Conservation (phyloP, 176 grass and related monocot genomes). For the Oryza rufipogon region DNA sequence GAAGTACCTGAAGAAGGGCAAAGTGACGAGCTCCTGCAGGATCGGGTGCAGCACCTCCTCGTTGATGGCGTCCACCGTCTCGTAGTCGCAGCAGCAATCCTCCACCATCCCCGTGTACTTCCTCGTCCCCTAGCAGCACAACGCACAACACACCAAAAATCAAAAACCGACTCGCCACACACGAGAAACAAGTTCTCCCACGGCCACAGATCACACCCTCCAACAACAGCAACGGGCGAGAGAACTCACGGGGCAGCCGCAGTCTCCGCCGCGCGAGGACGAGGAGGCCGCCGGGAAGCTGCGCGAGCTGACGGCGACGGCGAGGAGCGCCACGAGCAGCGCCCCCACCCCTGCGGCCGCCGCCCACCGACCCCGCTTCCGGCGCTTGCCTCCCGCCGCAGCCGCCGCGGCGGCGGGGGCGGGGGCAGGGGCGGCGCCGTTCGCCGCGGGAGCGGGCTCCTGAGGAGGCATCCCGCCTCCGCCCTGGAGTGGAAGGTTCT, state of each 20-base stretch:
- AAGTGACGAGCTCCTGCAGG: conserved; percentile 75
- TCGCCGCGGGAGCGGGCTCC: background rate
- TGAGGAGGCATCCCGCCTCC: conserved; percentile 34
- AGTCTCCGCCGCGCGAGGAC: conserved; percentile 34
- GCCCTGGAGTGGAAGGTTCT: conserved; percentile 30
- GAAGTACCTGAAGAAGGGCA: conserved; percentile 96
- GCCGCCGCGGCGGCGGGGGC: background rate
- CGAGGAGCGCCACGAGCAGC: conserved; percentile 64
- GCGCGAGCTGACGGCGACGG: conserved; percentile 56
- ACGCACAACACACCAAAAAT: conserved; percentile 8
- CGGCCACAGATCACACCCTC: background rate
- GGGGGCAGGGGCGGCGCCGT: background rate
- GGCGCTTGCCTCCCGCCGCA: background rate
- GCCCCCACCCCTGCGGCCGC: conserved; percentile 45
- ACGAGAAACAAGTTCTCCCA: background rate
- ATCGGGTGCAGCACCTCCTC: conserved; percentile 73
- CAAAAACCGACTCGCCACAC: background rate
- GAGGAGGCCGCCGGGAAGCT: conserved; percentile 46
- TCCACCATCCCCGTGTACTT: conserved; percentile 89
- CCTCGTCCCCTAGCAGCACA: conserved; percentile 43
- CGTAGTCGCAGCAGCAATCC: conserved; percentile 90
- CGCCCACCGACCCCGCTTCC: conserved; percentile 34
- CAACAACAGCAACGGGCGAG: background rate
- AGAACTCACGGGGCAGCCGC: conserved; percentile 60
- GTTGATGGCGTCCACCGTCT: conserved; percentile 82